Evolutionary conservation across 2,329 filamentous ascomycete species (phyloP).

Genomic region (Penicillium sp.): DNA sequence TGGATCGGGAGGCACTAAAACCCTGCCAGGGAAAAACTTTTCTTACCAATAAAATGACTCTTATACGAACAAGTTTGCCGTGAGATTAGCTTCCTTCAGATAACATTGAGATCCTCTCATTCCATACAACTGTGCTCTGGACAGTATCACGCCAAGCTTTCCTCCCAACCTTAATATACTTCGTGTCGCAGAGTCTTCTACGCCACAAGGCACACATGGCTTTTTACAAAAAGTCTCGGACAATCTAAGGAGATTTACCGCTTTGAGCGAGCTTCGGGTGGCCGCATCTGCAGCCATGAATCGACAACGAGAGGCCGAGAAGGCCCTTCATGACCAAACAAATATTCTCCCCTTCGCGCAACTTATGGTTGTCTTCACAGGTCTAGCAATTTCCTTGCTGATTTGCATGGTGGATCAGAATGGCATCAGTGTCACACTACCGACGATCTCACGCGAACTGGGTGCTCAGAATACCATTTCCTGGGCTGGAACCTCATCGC

Average conservation of each 20-base stretch:
- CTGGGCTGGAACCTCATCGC: conserved; percentile 69
- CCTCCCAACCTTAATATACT: conserved; percentile 1
- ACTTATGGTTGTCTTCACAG: conserved; percentile 48
- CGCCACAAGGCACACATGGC: not conserved
- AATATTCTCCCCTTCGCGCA: conserved; percentile 55
- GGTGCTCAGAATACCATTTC: conserved; percentile 53
- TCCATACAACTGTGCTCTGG: not conserved
- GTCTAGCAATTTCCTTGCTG: conserved; percentile 53
- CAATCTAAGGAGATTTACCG: not conserved
- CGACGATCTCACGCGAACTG: conserved; percentile 52
- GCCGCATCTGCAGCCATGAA: conserved; percentile 22
- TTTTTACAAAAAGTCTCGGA: not conserved
- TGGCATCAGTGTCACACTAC: conserved; percentile 53
- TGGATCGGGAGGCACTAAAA: conserved; percentile 10
- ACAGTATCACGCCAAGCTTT: conserved; percentile 7
- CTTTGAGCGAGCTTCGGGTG: not conserved
- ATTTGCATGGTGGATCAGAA: conserved; percentile 59
- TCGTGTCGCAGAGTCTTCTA: not conserved
- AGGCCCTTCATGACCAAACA: conserved; percentile 54
- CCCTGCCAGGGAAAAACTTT: conserved; percentile 6
- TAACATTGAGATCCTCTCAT: not conserved
- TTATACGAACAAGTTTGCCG: conserved; percentile 1
- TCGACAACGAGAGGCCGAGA: conserved; percentile 42
- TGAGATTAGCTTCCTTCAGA: not conserved
- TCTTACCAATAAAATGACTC: conserved; percentile 3